These are phyloP conservation scores for Psilocybe cubensis DNA, from an alignment of 768 basidiomycete species.

Conservation along the genomic window DNA sequence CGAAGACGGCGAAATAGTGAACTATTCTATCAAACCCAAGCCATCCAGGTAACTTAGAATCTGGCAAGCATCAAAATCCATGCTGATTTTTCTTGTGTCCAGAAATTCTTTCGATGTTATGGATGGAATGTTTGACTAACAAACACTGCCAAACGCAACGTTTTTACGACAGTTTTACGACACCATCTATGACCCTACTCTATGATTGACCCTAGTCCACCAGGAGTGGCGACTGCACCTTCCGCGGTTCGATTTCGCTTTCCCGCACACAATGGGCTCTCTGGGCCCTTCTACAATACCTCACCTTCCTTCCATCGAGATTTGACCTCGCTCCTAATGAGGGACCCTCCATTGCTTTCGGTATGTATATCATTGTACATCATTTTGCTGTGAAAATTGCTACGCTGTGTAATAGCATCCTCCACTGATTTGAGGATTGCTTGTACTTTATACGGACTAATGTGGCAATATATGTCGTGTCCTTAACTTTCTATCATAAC, in stretches of 20 bases:
- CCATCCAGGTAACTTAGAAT: slow-evolving; percentile 25
- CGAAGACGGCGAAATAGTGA: slow-evolving; percentile 30
- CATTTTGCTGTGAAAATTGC: slow-evolving; percentile 2
- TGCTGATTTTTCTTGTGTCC: neutral
- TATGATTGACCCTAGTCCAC: slow-evolving; percentile 17
- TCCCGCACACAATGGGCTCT: slow-evolving; percentile 2
- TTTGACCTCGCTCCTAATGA: slow-evolving; percentile 24
- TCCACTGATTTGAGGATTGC: slow-evolving; percentile 8
- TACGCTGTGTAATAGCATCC: slow-evolving; percentile 16
- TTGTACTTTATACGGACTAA: slow-evolving; percentile 20
- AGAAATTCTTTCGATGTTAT: slow-evolving; percentile 28
- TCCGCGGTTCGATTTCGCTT: slow-evolving; percentile 9
- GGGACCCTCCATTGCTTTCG: slow-evolving; percentile 9
- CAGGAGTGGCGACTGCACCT: slow-evolving; percentile 20
- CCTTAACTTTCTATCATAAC: neutral
- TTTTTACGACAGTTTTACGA: neutral
- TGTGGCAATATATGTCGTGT: slow-evolving; percentile 18
- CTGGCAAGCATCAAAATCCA: neutral
- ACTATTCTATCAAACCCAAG: slow-evolving; percentile 36
- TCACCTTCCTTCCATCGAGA: slow-evolving; percentile 16
- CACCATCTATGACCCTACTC: neutral
- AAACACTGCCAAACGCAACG: neutral
- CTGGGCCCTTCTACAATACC: slow-evolving; percentile 1
- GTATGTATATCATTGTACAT: slow-evolving; percentile 4
- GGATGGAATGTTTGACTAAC: slow-evolving; percentile 28